Evolutionary conservation across 352 stramenopile species (phyloP), one percentile per base, ranked within the genome.

Genomic region (Globisporangium radiosum): DNA sequence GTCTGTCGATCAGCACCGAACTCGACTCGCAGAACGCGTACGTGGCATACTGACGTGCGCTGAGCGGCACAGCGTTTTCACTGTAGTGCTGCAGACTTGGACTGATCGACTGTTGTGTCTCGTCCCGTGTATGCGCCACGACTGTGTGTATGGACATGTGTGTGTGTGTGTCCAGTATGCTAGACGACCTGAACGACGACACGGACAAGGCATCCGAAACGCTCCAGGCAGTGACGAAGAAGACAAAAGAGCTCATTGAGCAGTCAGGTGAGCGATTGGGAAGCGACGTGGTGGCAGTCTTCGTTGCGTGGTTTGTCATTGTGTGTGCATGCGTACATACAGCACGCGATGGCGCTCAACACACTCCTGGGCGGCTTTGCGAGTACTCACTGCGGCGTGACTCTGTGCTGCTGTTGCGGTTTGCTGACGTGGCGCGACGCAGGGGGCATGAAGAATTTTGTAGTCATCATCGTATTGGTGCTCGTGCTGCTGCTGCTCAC

Each of bases 361-460:
- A 25, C 25, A 2, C 25, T 25, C 25, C 25, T 25, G 25, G 25
- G 25, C 25, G 25, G 25, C 25, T 25, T 25, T 25, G 25, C 25
- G 25, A 25, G 25, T 25, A 25, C 25, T 25, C 25, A 25, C 25
- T 25, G 25, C 11, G 8, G 8, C 11, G 33, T 4, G 13, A 43
- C 10, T 7, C 7, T 17, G 11, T 45, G n/a, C n/a, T 17, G 47
- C 9, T 60, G 25, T 25, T n/a, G 25, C 52, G 52, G 43, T 60
- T 39, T 47, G 15, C 2, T 51, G n/a, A 25, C 4, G 17, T 40
- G 5, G 40, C 25, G n/a, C 40, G 44, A 13, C 8, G 53, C 58
- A 88, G 81, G 84, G 53, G 84, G 84, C 57, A 82, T 94, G 75
- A 88, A 90, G 69, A 94, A 90, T 59, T 90, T 92, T 57, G 74